Base-by-base conservation (phyloP, 2,329 filamentous ascomycete species). In the Diaporthe sp. region DNA sequence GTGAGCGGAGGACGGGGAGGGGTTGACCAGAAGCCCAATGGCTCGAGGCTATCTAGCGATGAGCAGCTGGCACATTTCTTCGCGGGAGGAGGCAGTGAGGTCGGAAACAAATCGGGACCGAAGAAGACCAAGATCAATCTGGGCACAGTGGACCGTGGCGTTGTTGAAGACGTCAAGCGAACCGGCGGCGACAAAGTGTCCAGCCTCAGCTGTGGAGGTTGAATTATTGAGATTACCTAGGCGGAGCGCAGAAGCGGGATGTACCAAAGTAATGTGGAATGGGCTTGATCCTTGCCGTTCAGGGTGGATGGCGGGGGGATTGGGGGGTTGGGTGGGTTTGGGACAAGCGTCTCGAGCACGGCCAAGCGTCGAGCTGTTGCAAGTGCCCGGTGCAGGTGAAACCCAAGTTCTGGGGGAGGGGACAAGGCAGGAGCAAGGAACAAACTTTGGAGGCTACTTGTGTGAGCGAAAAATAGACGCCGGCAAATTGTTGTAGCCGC, bases 121-220 rank as follows among this genome's bases (percentile, higher is more conserved):
- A 42, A n/a, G 61, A 31, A n/a, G 71, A 31, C 9, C 34, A 25
- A 13, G 46, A 59, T 6, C 19, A 25, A n/a, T 39, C 46, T 53
- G 44, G n/a, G 22, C 46, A 68, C 22, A 28, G 65, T 28, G 65
- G 22, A 87, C 74, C 42, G 81, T 80, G 19, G 83, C 80, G 73
- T 83, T 83, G 61, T 79, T 82, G 73, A 86, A 85, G 15, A 86
- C 81, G 28, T 82, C 81, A 74, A 85, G 49, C 65, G 49, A 69
- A 42, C 12, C 31, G 15, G 46, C 65, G 65, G 65, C 46, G 46
- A 55, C 65, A 39, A n/a, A 22, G 34, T 55, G 65, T 28, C 34
- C 65, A 69, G 65, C 65, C 65, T 55, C 65, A 69, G 46, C 65
- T 55, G 65, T 55, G 65, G 49, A 69, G 65, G 65, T 69, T 69